A percentile compares a stretch with the other conserved stretches of the same genome.
Conservation (phyloP, 805 yeast genomes). For the Blastobotrys chiropterorum region DNA sequence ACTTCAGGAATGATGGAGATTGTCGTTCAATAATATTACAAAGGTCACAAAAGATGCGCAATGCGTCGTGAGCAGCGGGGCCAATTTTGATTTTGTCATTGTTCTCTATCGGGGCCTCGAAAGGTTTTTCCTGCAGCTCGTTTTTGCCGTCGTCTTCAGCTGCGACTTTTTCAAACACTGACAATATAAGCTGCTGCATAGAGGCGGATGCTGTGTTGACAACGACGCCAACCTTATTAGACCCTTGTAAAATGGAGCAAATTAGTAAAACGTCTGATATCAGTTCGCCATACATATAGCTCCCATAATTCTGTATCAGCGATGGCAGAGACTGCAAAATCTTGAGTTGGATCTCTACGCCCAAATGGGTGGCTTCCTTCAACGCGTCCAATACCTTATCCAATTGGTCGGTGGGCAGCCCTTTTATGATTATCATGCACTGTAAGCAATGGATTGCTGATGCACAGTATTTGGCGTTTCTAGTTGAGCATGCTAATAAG, state of each 20-base stretch:
- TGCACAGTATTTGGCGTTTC: slow-evolving; percentile 67
- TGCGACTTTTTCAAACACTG: slow-evolving; percentile 63
- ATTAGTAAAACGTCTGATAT: slow-evolving; percentile 57
- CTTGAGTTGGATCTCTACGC: slow-evolving; percentile 79
- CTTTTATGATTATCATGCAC: slow-evolving; percentile 46
- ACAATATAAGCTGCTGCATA: slow-evolving; percentile 73
- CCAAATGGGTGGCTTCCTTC: slow-evolving; percentile 65
- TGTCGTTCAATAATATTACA: slow-evolving; percentile 60
- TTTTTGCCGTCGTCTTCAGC: slow-evolving; percentile 34
- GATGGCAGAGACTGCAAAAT: slow-evolving; percentile 78
- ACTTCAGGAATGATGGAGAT: slow-evolving; percentile 47
- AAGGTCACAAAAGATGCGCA: slow-evolving; percentile 62
- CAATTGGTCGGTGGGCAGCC: slow-evolving; percentile 47
- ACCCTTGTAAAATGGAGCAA: slow-evolving; percentile 64
- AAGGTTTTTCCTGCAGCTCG: slow-evolving; percentile 15
- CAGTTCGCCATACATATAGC: slow-evolving; percentile 46
- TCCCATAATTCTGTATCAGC: slow-evolving; percentile 58
- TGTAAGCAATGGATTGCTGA: slow-evolving; percentile 69
- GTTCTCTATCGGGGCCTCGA: slow-evolving; percentile 26
- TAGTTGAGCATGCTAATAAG: slow-evolving; percentile 61
- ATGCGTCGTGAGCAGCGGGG: slow-evolving; percentile 61
- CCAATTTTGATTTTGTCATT: slow-evolving; percentile 43
- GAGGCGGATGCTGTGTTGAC: slow-evolving; percentile 91
- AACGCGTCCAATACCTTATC: slow-evolving; percentile 59
- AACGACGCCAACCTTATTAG: slow-evolving; percentile 69